phyloP scores from a whole-genome alignment of 148 eudicot species.

The Rhododendron molle region DNA sequence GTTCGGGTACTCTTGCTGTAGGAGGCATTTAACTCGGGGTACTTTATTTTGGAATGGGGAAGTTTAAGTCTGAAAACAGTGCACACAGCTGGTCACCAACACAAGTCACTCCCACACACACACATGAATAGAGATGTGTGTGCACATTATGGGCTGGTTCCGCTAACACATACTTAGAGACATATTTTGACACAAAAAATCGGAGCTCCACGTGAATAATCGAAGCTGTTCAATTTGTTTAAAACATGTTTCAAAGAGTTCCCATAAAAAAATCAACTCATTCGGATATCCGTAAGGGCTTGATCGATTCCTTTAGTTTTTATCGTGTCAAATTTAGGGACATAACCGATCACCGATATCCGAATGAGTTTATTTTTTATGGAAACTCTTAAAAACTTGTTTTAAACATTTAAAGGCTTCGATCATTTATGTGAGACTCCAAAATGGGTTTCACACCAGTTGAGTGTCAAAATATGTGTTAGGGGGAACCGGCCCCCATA shows the following conservation, averaged over 20 bases:
- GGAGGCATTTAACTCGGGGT: neutral
- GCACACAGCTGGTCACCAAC: neutral
- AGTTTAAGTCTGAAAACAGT: neutral
- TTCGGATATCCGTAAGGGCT: neutral
- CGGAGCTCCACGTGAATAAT: neutral
- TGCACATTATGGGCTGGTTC: neutral
- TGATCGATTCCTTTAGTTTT: no score
- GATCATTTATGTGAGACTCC: neutral
- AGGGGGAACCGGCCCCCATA: no score
- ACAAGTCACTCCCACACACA: neutral
- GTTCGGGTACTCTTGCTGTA: neutral
- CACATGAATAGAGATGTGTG: neutral
- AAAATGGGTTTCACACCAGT: neutral
- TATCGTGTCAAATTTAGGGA: no score
- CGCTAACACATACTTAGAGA: neutral
- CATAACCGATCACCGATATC: no score
- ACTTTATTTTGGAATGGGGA: neutral
- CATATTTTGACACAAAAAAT: no score
- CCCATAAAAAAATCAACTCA: neutral
- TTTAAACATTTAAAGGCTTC: neutral
- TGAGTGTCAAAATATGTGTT: no score
- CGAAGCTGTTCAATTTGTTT: neutral
- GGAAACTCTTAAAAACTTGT: neutral
- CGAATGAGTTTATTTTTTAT: neutral
- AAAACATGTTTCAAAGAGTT: neutral